A percentile compares a stretch with the other conserved stretches of the same genome.
Conservation (phyloP, 768 basidiomycete species). For the Auricularia sp. region DNA sequence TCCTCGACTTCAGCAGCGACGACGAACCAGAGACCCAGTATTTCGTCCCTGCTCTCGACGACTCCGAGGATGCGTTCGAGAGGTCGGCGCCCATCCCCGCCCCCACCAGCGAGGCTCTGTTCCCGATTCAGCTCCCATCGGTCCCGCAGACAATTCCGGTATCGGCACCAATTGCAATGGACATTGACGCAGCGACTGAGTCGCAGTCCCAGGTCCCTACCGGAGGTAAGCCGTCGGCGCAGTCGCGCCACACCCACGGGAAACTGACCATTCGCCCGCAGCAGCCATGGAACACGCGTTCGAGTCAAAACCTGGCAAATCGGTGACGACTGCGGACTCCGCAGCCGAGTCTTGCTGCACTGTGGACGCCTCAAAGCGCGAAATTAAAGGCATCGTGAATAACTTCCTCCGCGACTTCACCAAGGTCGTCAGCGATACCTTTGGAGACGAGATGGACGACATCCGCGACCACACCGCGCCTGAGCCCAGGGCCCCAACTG, state of each 20-base stretch:
- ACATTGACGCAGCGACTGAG: no score
- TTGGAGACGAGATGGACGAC: conserved; percentile 23
- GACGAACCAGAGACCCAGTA: not conserved
- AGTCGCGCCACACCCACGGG: no score
- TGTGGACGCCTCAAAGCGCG: conserved; percentile 34
- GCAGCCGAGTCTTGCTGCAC: conserved; percentile 30
- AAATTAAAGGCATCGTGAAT: conserved; percentile 36
- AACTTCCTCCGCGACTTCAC: conserved; percentile 49
- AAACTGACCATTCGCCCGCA: not conserved
- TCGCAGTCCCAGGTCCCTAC: no score
- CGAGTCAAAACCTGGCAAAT: no score
- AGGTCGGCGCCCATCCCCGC: not conserved
- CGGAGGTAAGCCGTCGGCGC: no score
- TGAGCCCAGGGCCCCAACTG: conserved; percentile 8
- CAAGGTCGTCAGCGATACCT: conserved; percentile 28
- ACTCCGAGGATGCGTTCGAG: not conserved
- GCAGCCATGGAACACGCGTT: not conserved
- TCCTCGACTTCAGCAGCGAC: not conserved
- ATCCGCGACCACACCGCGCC: conserved; percentile 16
- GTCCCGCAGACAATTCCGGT: not conserved
- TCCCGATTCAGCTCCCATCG: not conserved
- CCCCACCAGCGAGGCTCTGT: not conserved
- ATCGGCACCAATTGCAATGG: no score
- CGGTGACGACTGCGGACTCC: not conserved
- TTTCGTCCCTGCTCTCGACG: not conserved